Base-by-base conservation (phyloP, 1,284 basidiomycete species). In the Testicularia cyperi region DNA sequence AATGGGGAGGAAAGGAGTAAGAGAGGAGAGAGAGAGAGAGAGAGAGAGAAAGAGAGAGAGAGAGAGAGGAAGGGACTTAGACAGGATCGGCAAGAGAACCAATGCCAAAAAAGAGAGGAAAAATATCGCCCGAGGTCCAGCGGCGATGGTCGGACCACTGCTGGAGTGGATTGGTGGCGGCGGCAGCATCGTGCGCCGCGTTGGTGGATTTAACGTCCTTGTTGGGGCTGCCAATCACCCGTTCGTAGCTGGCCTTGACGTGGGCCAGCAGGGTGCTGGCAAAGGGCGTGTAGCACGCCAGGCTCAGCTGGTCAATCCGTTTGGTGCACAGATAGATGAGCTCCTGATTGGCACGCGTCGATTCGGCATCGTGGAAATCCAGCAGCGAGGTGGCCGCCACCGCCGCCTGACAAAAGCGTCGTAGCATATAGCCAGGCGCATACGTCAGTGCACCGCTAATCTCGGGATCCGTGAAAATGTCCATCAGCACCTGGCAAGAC, bases 401-500 rank as follows among this genome's bases (percentile, higher is more conserved):
- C 16, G 44, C 41, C 0, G 49, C 56, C 21, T 60, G 48, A 12
- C 21, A 30, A 20, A 53, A 60, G 25, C 49, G 56, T 2, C 56
- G 40, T 12, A 60, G 48, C 19, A 51, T 27, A 30, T 60, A 60
- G 9, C 49, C 56, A 3, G 56, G 56, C 20, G 56, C 48, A 15
- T 60, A 60, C n/a, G 44, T 40, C 6, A 60, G 41, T 19, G 56
- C 56, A 19, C 41, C 38, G 24, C 49, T 60, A 44, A 60, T 53
- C 18, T 60, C 56, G 15, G 56, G 48, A 25, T 60, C 48, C 20
- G 56, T 60, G 13, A 60, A 60, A 40, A 60, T 53, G 31, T 60
- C 49, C 44, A 60, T 48, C 13, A 60, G 35, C 21, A 60, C 44
- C 20, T 60, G 56, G 23, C 56, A 53, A 10, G 48, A 44, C 26